Base-by-base conservation (phyloP, 208 protist species). In the Trypanosoma vivax region DNA sequence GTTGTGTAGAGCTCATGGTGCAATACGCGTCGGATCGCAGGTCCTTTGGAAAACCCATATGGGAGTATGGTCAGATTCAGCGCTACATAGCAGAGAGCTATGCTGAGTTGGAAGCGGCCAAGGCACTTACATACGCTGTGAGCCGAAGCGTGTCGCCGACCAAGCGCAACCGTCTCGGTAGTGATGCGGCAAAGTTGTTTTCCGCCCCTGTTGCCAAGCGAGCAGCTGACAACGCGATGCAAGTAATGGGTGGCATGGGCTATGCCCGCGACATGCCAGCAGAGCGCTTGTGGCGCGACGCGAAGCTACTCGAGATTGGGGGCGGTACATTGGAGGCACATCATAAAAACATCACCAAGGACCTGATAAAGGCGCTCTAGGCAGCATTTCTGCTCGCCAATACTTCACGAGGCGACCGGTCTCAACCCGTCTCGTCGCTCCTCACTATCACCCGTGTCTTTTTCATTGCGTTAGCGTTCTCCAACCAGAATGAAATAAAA, bases 201-300 rank as follows among this genome's bases (percentile, higher is more conserved):
- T 57, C 83, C 5, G 92, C 95, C 1, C 94, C 97, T 21, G 76
- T 90, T 40, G 93, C 90, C 2, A 98, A 97, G 52, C 66, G 94
- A 41, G 81, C 97, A 9, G 90, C 90, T 13, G 88, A 98, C 35
- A 73, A 94, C 25, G 90, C 95, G 23, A 96, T 98, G 55, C 96
- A 98, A 73, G 81, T 90, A 48, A 69, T 89, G 74, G 96, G 96
- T 21, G 95, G 91, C 18, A 96, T 97, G 65, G 96, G 96, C 3
- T 98, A 98, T 66, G 96, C 95, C 30, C 79, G 89, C 31, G 94
- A 96, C 13, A 98, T 96, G 85, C 87, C 88, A 45, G 90, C 94
- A n/a, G 95, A 96, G 51, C 85, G 95, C 28, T 56, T 98, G 6
- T 79, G 96, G 71, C 75, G 96, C 9, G 96, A 98, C 47, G 96